Percentiles rank a stretch among this genome's conserved stretches.
Conservation (phyloP, 176 grass and related monocot genomes). For the Eragrostis curvula region DNA sequence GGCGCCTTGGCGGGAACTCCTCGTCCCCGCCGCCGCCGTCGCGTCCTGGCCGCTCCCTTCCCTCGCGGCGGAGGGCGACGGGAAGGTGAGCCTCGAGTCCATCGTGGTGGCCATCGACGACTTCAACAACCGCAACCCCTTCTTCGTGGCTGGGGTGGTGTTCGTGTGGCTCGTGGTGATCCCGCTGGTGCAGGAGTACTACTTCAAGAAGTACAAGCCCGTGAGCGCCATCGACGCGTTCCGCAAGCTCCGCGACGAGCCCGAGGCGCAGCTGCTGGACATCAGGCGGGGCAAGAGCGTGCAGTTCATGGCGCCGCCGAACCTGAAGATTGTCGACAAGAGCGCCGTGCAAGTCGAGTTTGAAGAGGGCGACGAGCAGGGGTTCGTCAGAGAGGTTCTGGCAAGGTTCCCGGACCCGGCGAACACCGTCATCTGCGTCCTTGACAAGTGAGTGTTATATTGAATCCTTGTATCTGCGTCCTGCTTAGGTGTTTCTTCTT, state of each 20-base stretch:
- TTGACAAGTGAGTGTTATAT: slow-evolving; percentile 85
- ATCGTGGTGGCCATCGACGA: slow-evolving; percentile 75
- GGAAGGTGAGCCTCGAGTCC: slow-evolving; percentile 84
- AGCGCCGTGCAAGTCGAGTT: slow-evolving; percentile 67
- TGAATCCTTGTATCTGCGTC: neutral
- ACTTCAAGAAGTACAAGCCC: slow-evolving; percentile 83
- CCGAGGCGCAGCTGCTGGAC: slow-evolving; percentile 85
- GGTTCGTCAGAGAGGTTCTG: slow-evolving; percentile 64
- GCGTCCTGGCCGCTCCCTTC: slow-evolving; percentile 54
- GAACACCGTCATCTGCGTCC: slow-evolving; percentile 83
- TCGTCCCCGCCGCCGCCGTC: slow-evolving; percentile 36
- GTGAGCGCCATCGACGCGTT: slow-evolving; percentile 83
- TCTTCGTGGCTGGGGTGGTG: slow-evolving; percentile 79
- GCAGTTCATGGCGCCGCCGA: slow-evolving; percentile 79
- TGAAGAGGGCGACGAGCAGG: slow-evolving; percentile 67
- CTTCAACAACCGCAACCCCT: slow-evolving; percentile 89
- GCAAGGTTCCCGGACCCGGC: slow-evolving; percentile 63
- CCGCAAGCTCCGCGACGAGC: slow-evolving; percentile 76
- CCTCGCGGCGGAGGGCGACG: slow-evolving; percentile 51
- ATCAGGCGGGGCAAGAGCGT: slow-evolving; percentile 82
- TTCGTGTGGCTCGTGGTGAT: slow-evolving; percentile 88
- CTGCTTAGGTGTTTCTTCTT: neutral
- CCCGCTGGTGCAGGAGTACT: slow-evolving; percentile 72
- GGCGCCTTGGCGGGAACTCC: slow-evolving; percentile 19
- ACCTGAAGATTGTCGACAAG: slow-evolving; percentile 83